Evolutionary conservation across 805 yeast genomes (phyloP).

Genomic region (Nakazawaea pomicola): DNA sequence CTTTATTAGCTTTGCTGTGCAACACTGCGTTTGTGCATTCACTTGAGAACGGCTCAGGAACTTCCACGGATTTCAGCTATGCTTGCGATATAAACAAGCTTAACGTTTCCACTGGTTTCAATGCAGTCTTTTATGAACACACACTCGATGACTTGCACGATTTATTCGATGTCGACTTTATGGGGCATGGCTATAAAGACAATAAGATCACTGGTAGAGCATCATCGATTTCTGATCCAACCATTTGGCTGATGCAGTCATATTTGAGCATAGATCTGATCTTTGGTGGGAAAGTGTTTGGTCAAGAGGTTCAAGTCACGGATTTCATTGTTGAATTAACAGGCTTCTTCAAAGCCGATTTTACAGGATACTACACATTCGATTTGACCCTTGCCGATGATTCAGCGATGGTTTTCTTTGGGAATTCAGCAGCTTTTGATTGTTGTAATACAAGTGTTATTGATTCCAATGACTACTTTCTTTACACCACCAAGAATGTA

Average conservation of each 20-base stretch:
- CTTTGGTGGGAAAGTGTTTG: not conserved
- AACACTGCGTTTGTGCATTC: too few relatives aligned
- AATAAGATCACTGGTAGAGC: not conserved
- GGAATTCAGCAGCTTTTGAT: conserved; percentile 25
- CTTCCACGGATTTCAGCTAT: not conserved
- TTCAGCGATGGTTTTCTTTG: conserved; percentile 26
- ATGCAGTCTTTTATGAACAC: not conserved
- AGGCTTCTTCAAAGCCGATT: conserved; percentile 22
- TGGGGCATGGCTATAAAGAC: conserved; percentile 1
- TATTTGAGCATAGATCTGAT: not conserved
- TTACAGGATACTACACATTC: conserved; percentile 25
- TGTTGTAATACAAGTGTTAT: conserved; percentile 25
- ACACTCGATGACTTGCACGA: not conserved
- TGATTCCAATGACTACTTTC: not conserved
- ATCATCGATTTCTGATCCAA: conserved; percentile 6
- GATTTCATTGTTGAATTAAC: conserved; percentile 16
- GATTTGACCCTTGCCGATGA: conserved; percentile 24
- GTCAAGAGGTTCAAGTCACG: not conserved
- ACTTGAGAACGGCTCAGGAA: too few relatives aligned
- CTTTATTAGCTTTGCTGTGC: too few relatives aligned
- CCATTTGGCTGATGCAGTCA: not conserved
- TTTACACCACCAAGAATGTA: not conserved
- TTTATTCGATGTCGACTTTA: not conserved
- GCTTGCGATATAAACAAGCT: not conserved
- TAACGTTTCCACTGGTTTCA: not conserved